Percentiles rank a stretch among this genome's conserved stretches.
These are phyloP conservation scores for Serendipita sp. DNA, from an alignment of 768 basidiomycete species.

Conservation along the genomic window DNA sequence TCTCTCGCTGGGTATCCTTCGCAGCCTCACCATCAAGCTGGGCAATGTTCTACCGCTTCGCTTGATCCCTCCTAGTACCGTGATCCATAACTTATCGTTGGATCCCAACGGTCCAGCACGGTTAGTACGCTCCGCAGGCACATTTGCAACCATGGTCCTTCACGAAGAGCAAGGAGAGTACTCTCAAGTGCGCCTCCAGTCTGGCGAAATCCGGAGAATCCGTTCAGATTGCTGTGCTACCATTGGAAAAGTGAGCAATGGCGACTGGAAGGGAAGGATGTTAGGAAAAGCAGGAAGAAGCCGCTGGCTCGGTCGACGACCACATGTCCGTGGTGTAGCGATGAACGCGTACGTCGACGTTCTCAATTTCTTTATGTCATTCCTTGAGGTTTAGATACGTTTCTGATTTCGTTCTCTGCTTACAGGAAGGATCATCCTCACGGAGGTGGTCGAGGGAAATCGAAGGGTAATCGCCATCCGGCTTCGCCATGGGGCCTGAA, in stretches of 20 bases:
- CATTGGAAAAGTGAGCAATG: slow-evolving; percentile 83
- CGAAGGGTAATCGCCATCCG: slow-evolving; percentile 90
- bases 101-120: slow-evolving; percentile 56
- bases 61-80: slow-evolving; percentile 76
- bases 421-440: slow-evolving; percentile 77
- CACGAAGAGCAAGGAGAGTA: slow-evolving; percentile 60
- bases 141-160: slow-evolving; percentile 63
- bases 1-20: slow-evolving; percentile 70
- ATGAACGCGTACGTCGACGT: slow-evolving; percentile 70
- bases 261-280: slow-evolving; percentile 65
- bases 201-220: slow-evolving; percentile 83
- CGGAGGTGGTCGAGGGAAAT: slow-evolving; percentile 95
- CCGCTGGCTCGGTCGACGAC: slow-evolving; percentile 74
- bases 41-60: slow-evolving; percentile 88
- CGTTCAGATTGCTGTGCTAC: slow-evolving; percentile 60
- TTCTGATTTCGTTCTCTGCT: neutral
- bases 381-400: neutral
- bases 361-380: neutral
- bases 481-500: slow-evolving; percentile 86
- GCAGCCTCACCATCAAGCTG: slow-evolving; percentile 65
- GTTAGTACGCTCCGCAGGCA: slow-evolving; percentile 81
- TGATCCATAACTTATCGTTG: slow-evolving; percentile 75
- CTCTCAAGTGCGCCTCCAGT: slow-evolving; percentile 70
- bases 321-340: slow-evolving; percentile 82
- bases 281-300: slow-evolving; percentile 85